These are phyloP conservation scores for Microdochium paspali DNA, from an alignment of 2,329 filamentous ascomycete species.

Conservation along the genomic window DNA sequence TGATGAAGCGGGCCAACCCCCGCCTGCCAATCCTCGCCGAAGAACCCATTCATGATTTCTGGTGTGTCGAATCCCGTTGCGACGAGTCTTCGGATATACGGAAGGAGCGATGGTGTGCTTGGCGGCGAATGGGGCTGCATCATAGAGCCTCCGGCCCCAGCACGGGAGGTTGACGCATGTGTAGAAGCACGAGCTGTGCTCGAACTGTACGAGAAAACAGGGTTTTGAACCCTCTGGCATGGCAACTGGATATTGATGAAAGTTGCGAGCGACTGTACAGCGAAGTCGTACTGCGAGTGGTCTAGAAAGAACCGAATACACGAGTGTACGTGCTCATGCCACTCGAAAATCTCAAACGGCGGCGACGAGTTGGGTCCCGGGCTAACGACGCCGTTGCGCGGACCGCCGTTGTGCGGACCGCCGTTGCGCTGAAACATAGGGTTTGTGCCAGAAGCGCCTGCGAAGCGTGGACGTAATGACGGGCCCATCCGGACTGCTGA, in stretches of 20 bases:
- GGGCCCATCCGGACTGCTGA: too few relatives aligned
- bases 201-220: constrained; percentile 29
- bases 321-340: constrained; percentile 84
- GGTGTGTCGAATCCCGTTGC: constrained; percentile 86
- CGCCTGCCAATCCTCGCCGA: constrained; percentile 81
- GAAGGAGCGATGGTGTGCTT: constrained; percentile 59
- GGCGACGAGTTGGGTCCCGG: constrained; percentile 8
- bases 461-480: too few relatives aligned
- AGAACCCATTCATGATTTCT: constrained; percentile 86
- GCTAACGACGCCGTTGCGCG: too few relatives aligned
- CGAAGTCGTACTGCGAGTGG: constrained; percentile 72
- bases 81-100: constrained; percentile 83
- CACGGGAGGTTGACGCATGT: constrained; percentile 15
- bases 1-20: constrained; percentile 80
- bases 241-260: constrained; percentile 89
- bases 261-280: constrained; percentile 80
- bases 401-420: too few relatives aligned
- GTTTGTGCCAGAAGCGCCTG: too few relatives aligned
- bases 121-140: constrained; percentile 20
- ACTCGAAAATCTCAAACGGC: constrained; percentile 73
- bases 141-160: constrained; percentile 6
- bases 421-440: too few relatives aligned
- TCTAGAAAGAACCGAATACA: constrained; percentile 90
- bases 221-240: constrained; percentile 56
- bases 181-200: constrained; percentile 23